Evolutionary conservation across 2,329 filamentous ascomycete genomes (phyloP).

Genomic region (Talaromyces sp.): DNA sequence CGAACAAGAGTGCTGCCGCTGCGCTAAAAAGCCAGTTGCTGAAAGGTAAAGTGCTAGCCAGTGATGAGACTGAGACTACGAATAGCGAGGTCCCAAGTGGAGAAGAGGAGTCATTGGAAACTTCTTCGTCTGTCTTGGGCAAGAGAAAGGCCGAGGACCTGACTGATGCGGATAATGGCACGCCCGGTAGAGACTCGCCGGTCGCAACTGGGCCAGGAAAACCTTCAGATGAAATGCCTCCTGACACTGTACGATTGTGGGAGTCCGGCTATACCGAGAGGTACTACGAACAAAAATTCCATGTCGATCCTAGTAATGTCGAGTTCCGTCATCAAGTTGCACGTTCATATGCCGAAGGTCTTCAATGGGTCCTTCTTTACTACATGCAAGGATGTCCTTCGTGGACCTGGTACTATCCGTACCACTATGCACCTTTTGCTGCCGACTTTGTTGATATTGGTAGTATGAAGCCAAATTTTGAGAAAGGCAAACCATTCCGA

Average conservation of each 20-base stretch:
- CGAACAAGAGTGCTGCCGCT: constrained; percentile 93
- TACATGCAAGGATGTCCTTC: constrained; percentile 98
- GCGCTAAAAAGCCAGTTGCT: constrained; percentile 79
- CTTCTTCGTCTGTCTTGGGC: constrained; percentile 36
- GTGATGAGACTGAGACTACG: constrained; percentile 29
- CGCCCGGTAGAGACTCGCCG: constrained; percentile 52
- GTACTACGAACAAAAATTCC: constrained; percentile 97
- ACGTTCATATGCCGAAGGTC: constrained; percentile 86
- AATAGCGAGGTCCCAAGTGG: constrained; percentile 23
- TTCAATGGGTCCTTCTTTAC: constrained; percentile 93
- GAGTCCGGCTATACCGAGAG: constrained; percentile 92
- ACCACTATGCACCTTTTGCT: constrained; percentile 97
- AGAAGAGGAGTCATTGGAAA: constrained; percentile 29
- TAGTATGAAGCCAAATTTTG: constrained; percentile 76
- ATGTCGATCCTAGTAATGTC: constrained; percentile 74
- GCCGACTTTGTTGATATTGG: constrained; percentile 85
- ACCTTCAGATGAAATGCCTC: constrained; percentile 61
- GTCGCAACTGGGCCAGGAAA: constrained; percentile 48
- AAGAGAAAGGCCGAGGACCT: constrained; percentile 70
- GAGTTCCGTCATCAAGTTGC: constrained; percentile 88
- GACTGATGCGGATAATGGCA: constrained; percentile 52
- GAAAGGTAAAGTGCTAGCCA: constrained; percentile 28
- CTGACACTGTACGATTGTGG: constrained; percentile 87
- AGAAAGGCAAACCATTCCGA: constrained; percentile 78
- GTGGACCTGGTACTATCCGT: constrained; percentile 99